Evolutionary conservation across 1,139 yeast genomes (phyloP).

Genomic region (Lodderomyces theae): DNA sequence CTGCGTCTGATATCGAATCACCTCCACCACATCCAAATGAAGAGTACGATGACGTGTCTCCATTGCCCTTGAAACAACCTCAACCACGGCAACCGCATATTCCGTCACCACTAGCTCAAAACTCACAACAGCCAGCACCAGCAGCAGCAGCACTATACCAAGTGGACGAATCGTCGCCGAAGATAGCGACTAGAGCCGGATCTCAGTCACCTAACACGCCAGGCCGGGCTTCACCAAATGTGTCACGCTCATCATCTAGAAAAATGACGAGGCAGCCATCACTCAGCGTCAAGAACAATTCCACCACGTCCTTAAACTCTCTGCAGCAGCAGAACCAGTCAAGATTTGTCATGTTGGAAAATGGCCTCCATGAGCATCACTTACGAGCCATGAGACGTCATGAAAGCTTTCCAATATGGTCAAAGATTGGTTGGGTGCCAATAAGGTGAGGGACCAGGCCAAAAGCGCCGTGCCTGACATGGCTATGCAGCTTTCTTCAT

Average conservation of each 20-base stretch:
- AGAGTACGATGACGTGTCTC: constrained; percentile 21
- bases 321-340: constrained; percentile 22
- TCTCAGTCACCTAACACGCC: constrained; percentile 17
- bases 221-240: constrained; percentile 11
- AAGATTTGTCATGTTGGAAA: constrained; percentile 55
- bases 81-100: constrained; percentile 12
- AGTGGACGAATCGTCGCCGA: constrained; percentile 16
- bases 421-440: constrained; percentile 79
- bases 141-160: constrained; percentile 2
- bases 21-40: constrained; percentile 9
- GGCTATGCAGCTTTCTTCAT: constrained; percentile 15
- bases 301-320: constrained; percentile 7
- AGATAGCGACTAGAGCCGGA: constrained; percentile 14
- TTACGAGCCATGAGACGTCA: constrained; percentile 77
- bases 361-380: constrained; percentile 77
- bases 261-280: constrained; percentile 7
- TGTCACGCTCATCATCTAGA: constrained; percentile 12
- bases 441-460: constrained; percentile 76
- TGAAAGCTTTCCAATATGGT: constrained; percentile 83
- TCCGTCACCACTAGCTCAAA: not conserved
- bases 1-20: not conserved
- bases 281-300: constrained; percentile 50
- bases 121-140: constrained; percentile 1
- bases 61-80: constrained; percentile 18
- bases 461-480: constrained; percentile 79